Conservation (phyloP, 768 basidiomycete species). For the Boletus speciosus region DNA sequence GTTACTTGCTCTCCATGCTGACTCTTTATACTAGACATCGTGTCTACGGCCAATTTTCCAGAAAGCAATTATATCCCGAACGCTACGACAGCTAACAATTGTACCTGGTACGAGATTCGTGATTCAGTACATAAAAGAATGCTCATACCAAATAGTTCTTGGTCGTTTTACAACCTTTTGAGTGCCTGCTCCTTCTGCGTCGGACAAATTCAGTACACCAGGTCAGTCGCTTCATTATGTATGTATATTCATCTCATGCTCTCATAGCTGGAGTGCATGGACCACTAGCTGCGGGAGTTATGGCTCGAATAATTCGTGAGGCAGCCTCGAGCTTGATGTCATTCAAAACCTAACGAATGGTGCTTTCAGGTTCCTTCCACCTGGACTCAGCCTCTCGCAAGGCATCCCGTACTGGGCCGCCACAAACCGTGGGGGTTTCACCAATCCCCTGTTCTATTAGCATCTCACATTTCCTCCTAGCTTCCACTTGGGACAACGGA, state of each 20-base stretch:
- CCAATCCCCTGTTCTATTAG: background rate
- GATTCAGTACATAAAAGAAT: background rate
- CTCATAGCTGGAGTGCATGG: conserved; percentile 23
- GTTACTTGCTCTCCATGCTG: background rate
- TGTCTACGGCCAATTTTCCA: conserved; percentile 13
- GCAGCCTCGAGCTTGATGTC: background rate
- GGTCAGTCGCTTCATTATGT: conserved; percentile 6
- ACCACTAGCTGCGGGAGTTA: conserved; percentile 10
- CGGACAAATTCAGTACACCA: conserved; percentile 8
- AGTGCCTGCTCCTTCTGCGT: conserved; percentile 25
- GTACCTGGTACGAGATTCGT: conserved; percentile 22
- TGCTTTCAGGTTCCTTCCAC: conserved; percentile 23
- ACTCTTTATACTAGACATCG: conserved; percentile 10
- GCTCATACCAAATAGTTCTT: conserved; percentile 20
- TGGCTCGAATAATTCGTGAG: conserved; percentile 20
- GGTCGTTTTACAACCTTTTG: conserved; percentile 30
- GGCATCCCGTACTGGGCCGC: conserved; percentile 24
- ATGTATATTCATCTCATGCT: background rate
- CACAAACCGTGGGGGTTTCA: conserved; percentile 19
- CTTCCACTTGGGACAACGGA: conserved; percentile 14
- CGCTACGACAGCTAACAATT: conserved; percentile 11
- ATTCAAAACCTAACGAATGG: background rate
- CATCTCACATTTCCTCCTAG: conserved; percentile 11
- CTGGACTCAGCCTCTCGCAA: conserved; percentile 6
- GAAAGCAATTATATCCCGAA: conserved; percentile 21